Base-by-base conservation (phyloP, 78 protist species). In the Acrasis kona region DNA sequence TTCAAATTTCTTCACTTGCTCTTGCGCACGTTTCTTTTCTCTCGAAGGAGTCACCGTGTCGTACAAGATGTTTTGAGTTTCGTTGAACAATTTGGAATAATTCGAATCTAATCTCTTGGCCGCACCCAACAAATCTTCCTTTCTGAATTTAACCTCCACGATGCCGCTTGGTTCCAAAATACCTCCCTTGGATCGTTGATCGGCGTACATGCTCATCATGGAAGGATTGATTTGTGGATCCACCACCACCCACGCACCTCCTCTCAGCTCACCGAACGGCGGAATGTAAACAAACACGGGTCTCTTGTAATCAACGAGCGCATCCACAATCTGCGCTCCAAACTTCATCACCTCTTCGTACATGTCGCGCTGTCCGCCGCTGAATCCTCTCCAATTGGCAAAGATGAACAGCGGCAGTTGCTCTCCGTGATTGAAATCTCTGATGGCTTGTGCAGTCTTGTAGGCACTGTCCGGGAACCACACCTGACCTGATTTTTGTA, bases 191-290 rank as follows among this genome's bases (percentile, higher is more conserved):
- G 93, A 78, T 27, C 68, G 65, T 35, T 65, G 67, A 50, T 86
- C 92, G 0, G 93, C 91, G 81, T 91, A 96, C 97, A 94, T 94
- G 67, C 91, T 96, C 89, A 96, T 91, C 84, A 64, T 57, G 32
- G 83, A 82, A 8, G 86, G 42, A 80, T 96, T 96, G 86, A 96
- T 96, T 8, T 84, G 77, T 0, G 96, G 79, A 78, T 96, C 99
- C 0, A 96, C 76, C 7, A 96, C 99, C 3, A 96, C 99, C 99
- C 99, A 96, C 37, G 99, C 96, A 8, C 99, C 99, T 8, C 98
- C 96, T 41, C 98, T 80, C 10, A 94, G 78, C 80, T 92, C 97
- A 3, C 87, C 91, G 72, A 38, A 31, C 30, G 97, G 97, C 40
- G 99, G 98, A 6, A 96, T 41, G 79, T 96, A 96, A 7, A 96